Conservation (phyloP, 129 eudicot genomes). For the Flaveria sonorensis region DNA sequence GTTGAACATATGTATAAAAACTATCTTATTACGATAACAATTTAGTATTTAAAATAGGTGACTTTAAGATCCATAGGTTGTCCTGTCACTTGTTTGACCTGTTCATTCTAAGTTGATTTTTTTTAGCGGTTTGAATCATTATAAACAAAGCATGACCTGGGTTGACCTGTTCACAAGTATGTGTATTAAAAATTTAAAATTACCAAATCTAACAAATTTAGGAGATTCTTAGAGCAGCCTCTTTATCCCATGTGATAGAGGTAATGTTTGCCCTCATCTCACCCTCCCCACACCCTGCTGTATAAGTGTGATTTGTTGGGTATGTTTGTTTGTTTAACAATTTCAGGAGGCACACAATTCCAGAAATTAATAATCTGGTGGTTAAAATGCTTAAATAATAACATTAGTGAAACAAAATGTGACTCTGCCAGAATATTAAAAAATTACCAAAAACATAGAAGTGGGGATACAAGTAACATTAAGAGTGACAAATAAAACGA, state of each 20-base stretch:
- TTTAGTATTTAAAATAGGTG: background rate
- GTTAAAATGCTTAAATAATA: slow-evolving; percentile 5
- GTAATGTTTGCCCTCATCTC: no score
- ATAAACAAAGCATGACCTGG: background rate
- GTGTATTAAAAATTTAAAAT: background rate
- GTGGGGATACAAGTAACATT: background rate
- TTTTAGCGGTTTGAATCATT: background rate
- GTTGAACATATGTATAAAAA: background rate
- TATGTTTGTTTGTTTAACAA: background rate
- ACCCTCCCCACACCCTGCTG: no score
- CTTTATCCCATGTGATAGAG: no score
- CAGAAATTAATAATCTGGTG: slow-evolving; percentile 4
- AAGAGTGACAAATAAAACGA: slow-evolving; percentile 12
- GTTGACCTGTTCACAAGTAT: background rate
- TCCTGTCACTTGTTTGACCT: background rate
- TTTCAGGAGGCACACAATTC: background rate
- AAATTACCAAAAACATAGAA: background rate
- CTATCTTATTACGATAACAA: background rate
- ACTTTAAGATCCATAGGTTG: background rate
- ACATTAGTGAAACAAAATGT: background rate
- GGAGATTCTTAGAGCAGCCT: background rate
- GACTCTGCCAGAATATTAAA: background rate
- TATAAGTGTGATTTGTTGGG: no score
- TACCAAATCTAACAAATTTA: background rate
- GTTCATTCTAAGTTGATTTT: background rate